Evolutionary conservation across 768 basidiomycete species (phyloP).

Genomic region (Tricholomella constricta): DNA sequence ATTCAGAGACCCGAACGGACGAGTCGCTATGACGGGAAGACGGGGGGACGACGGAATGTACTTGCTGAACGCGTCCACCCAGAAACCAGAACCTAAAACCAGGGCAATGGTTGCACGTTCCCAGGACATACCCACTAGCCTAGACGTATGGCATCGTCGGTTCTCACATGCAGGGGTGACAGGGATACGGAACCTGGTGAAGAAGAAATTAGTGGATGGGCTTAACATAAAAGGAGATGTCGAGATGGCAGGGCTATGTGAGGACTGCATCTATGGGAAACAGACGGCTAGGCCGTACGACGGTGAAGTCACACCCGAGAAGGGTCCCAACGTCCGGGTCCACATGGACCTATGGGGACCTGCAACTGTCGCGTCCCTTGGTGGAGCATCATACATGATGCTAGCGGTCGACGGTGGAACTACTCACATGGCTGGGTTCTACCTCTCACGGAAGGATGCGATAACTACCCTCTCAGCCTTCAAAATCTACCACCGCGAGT

Average conservation of each 20-base stretch:
- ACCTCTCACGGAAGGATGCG: constrained; percentile 23
- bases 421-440: constrained; percentile 14
- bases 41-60: too few relatives aligned
- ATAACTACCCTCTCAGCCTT: constrained; percentile 18
- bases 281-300: constrained; percentile 24
- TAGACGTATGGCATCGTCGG: constrained; percentile 28
- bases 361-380: constrained; percentile 11
- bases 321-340: background rate
- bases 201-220: constrained; percentile 19
- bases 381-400: constrained; percentile 26
- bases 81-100: too few relatives aligned
- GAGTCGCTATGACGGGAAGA: too few relatives aligned
- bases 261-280: constrained; percentile 31
- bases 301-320: constrained; percentile 18
- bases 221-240: constrained; percentile 16
- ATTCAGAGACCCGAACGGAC: background rate
- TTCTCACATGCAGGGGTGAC: constrained; percentile 22
- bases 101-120: too few relatives aligned
- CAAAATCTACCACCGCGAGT: constrained; percentile 9
- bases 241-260: constrained; percentile 15
- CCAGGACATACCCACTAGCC: constrained; percentile 16
- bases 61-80: too few relatives aligned
- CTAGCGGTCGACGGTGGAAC: constrained; percentile 23
- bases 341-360: constrained; percentile 29
- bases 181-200: constrained; percentile 15